A percentile compares a stretch with the other conserved stretches of the same genome.
Conservation (phyloP, 805 yeast species). For the Metschnikowia proteae region DNA sequence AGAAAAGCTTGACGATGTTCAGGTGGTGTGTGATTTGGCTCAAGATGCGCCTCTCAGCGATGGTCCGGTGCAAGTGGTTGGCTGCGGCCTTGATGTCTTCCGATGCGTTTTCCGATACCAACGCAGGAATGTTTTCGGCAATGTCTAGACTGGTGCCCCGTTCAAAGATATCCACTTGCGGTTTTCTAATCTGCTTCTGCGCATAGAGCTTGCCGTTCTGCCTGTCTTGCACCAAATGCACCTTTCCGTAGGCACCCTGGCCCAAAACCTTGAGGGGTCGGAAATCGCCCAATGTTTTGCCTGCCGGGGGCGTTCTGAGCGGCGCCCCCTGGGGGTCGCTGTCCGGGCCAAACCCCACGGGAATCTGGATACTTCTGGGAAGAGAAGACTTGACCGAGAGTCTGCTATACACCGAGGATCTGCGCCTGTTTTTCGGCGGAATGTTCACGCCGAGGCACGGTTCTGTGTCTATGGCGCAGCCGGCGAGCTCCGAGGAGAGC, state of each 20-base stretch:
- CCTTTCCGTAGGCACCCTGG: conserved; percentile 44
- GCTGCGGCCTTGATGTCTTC: conserved; percentile 10
- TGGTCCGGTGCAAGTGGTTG: conserved; percentile 17
- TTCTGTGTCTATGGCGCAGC: conserved; percentile 6
- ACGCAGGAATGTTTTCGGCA: conserved; percentile 19
- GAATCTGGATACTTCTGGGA: conserved; percentile 14
- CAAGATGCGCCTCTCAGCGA: conserved; percentile 19
- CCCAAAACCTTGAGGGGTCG: conserved; percentile 43
- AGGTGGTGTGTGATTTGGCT: conserved; percentile 39
- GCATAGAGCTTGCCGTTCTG: conserved; percentile 40
- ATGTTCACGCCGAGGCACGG: background rate
- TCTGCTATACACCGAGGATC: conserved; percentile 18
- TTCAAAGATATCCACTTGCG: conserved; percentile 16
- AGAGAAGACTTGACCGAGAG: conserved; percentile 17
- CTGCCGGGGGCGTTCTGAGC: background rate
- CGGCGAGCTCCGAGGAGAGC: conserved; percentile 12
- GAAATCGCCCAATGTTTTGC: conserved; percentile 34
- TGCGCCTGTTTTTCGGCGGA: conserved; percentile 7
- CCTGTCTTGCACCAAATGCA: conserved; percentile 36
- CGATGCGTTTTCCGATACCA: conserved; percentile 8
- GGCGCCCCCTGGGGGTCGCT: background rate
- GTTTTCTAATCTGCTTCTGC: conserved; percentile 41
- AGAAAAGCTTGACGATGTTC: conserved; percentile 42
- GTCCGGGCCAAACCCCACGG: conserved; percentile 13
- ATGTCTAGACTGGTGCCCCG: conserved; percentile 23